Evolutionary conservation across 2,329 filamentous ascomycete genomes (phyloP).

Genomic region (Leptographium wingfieldii): DNA sequence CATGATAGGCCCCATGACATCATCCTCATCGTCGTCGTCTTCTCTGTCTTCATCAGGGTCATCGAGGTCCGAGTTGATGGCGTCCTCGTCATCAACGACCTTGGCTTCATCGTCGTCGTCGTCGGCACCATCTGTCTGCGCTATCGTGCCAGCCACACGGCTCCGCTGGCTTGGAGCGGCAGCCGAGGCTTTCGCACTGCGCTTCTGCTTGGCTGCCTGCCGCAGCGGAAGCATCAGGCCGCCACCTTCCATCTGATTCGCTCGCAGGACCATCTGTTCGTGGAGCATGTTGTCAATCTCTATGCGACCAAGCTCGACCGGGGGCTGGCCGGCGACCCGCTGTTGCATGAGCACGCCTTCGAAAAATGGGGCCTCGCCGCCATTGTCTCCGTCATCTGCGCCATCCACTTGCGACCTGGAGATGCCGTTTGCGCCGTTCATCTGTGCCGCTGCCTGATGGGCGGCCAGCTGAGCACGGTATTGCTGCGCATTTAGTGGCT

Average conservation of each 20-base stretch:
- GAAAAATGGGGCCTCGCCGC: constrained; percentile 45
- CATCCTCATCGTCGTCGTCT: constrained; percentile 79
- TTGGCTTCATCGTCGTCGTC: constrained; percentile 49
- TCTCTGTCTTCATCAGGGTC: constrained; percentile 79
- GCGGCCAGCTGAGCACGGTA: constrained; percentile 22
- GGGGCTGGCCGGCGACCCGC: constrained; percentile 38
- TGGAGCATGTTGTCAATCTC: constrained; percentile 61
- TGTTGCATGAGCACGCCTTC: constrained; percentile 47
- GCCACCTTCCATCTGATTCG: constrained; percentile 59
- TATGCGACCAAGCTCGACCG: constrained; percentile 42
- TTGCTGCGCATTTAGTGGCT: constrained; percentile 18
- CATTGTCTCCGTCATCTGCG: constrained; percentile 52
- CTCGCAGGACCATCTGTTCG: constrained; percentile 50
- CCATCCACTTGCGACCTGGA: constrained; percentile 61
- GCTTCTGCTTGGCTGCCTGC: constrained; percentile 31
- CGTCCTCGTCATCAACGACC: constrained; percentile 66
- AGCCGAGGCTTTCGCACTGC: constrained; percentile 12
- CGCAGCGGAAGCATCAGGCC: constrained; percentile 63
- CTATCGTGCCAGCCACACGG: background rate
- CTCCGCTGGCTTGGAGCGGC: constrained; percentile 1
- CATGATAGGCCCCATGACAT: constrained; percentile 79
- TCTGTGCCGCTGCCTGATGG: constrained; percentile 21
- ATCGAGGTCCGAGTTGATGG: constrained; percentile 96
- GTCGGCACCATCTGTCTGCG: constrained; percentile 48
- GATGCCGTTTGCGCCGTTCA: constrained; percentile 30